These are phyloP conservation scores for Xylaria cubensis DNA, from an alignment of 495 filamentous ascomycete species.

Conservation along the genomic window DNA sequence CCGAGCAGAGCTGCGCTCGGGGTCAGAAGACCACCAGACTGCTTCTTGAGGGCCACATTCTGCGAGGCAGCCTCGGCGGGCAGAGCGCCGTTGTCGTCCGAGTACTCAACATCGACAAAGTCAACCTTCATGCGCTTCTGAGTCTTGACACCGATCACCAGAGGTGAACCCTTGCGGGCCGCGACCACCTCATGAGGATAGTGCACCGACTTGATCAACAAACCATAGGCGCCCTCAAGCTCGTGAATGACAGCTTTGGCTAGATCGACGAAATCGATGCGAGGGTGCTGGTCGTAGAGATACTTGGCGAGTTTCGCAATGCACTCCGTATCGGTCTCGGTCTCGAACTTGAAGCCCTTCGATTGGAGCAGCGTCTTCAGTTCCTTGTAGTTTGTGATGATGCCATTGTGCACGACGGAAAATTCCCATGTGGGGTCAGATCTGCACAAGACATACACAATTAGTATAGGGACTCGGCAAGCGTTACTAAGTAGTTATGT, in stretches of 20 bases:
- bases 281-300: slow-evolving; percentile 93
- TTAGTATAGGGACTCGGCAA: slow-evolving; percentile 42
- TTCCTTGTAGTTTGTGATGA: slow-evolving; percentile 99
- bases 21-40: slow-evolving; percentile 58
- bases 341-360: slow-evolving; percentile 99
- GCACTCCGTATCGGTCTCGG: slow-evolving; percentile 98
- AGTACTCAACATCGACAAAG: slow-evolving; percentile 98
- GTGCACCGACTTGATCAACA: slow-evolving; percentile 96
- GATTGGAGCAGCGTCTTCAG: slow-evolving; percentile 87
- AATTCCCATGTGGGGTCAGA: slow-evolving; percentile 93
- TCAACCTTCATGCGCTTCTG: slow-evolving; percentile 99
- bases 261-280: slow-evolving; percentile 93
- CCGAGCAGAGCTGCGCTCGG: slow-evolving; percentile 78
- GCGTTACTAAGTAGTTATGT: slow-evolving; percentile 21
- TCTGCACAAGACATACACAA: slow-evolving; percentile 37
- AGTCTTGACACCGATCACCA: slow-evolving; percentile 94
- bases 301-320: slow-evolving; percentile 99
- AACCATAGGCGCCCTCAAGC: slow-evolving; percentile 95
- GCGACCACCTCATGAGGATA: slow-evolving; percentile 98
- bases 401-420: slow-evolving; percentile 97
- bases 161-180: slow-evolving; percentile 94
- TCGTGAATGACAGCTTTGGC: slow-evolving; percentile 98
- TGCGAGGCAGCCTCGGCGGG: slow-evolving; percentile 95
- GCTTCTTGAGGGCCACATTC: slow-evolving; percentile 94
- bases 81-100: slow-evolving; percentile 79